phyloP scores from a whole-genome alignment of 129 eudicot species.

The Dittrichia graveolens region DNA sequence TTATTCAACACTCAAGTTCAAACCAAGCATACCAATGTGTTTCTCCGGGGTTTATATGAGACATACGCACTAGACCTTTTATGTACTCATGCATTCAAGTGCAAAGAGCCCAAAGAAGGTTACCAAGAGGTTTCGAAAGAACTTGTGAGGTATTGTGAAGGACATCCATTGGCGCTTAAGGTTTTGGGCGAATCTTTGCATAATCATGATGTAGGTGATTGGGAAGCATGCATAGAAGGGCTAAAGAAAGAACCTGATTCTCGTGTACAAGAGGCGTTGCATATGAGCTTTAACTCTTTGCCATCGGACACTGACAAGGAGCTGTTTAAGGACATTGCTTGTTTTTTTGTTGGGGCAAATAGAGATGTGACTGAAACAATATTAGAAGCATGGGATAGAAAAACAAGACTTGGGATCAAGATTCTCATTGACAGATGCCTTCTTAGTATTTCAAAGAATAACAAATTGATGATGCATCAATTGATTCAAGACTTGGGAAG shows the following conservation, averaged over 20 bases:
- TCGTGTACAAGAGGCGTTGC: background rate
- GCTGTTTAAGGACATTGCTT: background rate
- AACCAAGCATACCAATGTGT: background rate
- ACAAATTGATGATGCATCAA: constrained; percentile 4
- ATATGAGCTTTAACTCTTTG: background rate
- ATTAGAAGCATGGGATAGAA: background rate
- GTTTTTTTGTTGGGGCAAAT: constrained; percentile 1
- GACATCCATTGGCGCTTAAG: constrained; percentile 13
- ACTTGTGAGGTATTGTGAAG: constrained; percentile 11
- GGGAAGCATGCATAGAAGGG: constrained; percentile 1
- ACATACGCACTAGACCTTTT: background rate
- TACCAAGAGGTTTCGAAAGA: background rate
- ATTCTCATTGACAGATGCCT: constrained; percentile 12
- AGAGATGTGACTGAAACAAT: constrained; percentile 5
- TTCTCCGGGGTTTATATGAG: background rate
- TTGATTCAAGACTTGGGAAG: constrained; percentile 19
- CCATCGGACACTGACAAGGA: background rate
- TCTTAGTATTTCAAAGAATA: background rate
- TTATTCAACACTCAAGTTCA: background rate
- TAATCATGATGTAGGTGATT: background rate
- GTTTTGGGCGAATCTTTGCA: background rate
- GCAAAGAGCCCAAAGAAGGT: background rate
- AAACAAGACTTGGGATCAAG: background rate
- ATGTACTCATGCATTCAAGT: background rate
- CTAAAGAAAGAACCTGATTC: background rate